Evolutionary conservation across 176 grass and related monocot species (phyloP).

Genomic region (Juncus inflexus): DNA sequence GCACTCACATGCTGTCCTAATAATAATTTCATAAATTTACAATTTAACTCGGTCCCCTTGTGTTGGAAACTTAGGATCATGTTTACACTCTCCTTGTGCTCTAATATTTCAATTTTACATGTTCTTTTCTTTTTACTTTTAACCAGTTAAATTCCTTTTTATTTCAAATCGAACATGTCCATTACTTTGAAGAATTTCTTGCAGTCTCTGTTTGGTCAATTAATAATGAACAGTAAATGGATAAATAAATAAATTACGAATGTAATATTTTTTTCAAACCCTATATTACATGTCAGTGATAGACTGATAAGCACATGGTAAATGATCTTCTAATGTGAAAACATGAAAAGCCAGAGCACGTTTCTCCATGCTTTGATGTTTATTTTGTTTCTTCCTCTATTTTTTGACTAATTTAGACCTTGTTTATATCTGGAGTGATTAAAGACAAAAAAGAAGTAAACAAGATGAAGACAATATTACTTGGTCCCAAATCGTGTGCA

Average conservation of each 20-base stretch:
- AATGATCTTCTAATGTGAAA: not conserved
- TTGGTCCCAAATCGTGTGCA: conserved; percentile 4
- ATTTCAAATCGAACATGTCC: not conserved
- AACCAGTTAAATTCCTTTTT: not conserved
- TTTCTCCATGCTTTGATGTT: conserved; percentile 13
- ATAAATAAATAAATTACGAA: too few species aligned
- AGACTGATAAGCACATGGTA: not conserved
- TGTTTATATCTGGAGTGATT: not conserved
- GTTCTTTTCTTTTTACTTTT: not conserved
- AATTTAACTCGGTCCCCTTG: not conserved
- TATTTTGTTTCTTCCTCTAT: not conserved
- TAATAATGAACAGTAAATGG: too few species aligned
- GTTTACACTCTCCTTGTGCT: not conserved
- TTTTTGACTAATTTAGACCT: conserved; percentile 2
- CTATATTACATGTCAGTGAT: not conserved
- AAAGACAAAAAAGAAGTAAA: conserved; percentile 10
- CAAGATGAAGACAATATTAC: conserved; percentile 7
- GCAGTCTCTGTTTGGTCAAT: too few species aligned
- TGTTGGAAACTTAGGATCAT: conserved; percentile 18
- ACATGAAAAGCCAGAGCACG: not conserved
- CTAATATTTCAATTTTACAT: not conserved
- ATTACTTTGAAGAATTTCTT: too few species aligned
- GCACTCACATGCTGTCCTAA: conserved; percentile 13
- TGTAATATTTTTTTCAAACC: not conserved
- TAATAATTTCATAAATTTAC: conserved; percentile 8